These are phyloP conservation scores for Parachlorella kessleri DNA, from an alignment of 139 green algal genomes.

Conservation along the genomic window DNA sequence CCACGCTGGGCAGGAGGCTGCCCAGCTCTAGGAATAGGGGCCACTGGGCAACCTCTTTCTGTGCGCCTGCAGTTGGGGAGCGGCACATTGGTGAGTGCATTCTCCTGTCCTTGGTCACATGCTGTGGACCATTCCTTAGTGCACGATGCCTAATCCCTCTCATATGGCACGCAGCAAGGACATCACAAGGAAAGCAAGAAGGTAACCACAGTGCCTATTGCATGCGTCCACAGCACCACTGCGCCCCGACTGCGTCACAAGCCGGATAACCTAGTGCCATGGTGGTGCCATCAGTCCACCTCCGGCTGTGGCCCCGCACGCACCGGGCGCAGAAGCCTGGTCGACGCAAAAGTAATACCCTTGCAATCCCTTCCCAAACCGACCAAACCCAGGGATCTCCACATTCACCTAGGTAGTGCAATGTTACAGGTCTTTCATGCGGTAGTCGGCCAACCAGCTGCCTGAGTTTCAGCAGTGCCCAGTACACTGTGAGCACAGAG, in stretches of 20 bases:
- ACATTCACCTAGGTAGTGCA: not conserved
- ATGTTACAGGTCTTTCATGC: not conserved
- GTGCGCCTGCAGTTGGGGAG: not conserved
- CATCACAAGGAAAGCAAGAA: not conserved
- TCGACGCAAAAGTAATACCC: not conserved
- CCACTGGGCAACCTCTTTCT: not conserved
- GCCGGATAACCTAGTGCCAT: no score
- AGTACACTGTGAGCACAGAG: slow-evolving; percentile 16
- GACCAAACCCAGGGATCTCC: not conserved
- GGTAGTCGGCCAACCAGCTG: not conserved
- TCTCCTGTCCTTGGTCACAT: not conserved
- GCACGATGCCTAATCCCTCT: no score
- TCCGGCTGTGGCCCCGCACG: not conserved
- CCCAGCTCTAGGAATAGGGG: slow-evolving; percentile 23
- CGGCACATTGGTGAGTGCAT: not conserved
- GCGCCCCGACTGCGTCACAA: not conserved
- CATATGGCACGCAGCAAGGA: no score
- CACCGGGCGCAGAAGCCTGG: not conserved
- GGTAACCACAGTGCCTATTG: not conserved
- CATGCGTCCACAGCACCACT: not conserved
- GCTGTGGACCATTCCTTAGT: not conserved
- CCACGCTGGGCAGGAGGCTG: slow-evolving; percentile 25
- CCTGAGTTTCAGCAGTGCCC: slow-evolving; percentile 21
- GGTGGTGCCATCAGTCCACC: not conserved
- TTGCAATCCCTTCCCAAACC: not conserved